Evolutionary conservation across 2,329 filamentous ascomycete species (phyloP).

Genomic region (Cladophialophora bantiana): DNA sequence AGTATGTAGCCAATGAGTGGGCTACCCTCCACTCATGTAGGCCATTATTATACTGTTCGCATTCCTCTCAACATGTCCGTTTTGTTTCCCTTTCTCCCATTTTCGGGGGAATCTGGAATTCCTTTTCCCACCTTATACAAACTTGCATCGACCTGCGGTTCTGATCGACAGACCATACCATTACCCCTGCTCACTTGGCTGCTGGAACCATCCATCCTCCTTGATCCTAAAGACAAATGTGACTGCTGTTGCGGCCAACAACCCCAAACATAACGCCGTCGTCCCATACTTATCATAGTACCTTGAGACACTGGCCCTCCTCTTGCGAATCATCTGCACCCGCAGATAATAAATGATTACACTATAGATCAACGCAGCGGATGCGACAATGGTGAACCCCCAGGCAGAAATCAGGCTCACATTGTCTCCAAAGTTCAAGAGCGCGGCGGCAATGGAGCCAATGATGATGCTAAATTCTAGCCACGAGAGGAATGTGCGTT

Average conservation of each 20-base stretch:
- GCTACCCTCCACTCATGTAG: background rate
- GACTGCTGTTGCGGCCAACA: constrained; percentile 76
- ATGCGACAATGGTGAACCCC: constrained; percentile 82
- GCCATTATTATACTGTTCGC: background rate
- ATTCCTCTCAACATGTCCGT: background rate
- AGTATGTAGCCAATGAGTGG: background rate
- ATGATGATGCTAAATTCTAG: constrained; percentile 97
- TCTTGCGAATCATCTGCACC: constrained; percentile 80
- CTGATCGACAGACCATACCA: background rate
- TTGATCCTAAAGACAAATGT: constrained; percentile 83
- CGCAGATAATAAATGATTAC: constrained; percentile 87
- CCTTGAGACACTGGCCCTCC: constrained; percentile 73
- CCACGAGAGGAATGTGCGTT: constrained; percentile 95
- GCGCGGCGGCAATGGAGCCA: constrained; percentile 80
- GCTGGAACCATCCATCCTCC: constrained; percentile 54
- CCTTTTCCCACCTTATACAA: too few relatives aligned
- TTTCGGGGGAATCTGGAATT: background rate
- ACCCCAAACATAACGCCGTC: constrained; percentile 72
- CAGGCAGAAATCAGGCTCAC: constrained; percentile 73
- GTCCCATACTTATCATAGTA: constrained; percentile 94
- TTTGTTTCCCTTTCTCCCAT: background rate
- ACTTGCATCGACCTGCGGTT: background rate
- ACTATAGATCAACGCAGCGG: constrained; percentile 80
- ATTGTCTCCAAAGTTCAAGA: constrained; percentile 78
- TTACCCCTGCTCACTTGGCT: background rate